Percentiles rank a stretch among this genome's conserved stretches.
Evolutionary conservation across 768 basidiomycete genomes (phyloP).

Genomic region (Kwoniella pini): DNA sequence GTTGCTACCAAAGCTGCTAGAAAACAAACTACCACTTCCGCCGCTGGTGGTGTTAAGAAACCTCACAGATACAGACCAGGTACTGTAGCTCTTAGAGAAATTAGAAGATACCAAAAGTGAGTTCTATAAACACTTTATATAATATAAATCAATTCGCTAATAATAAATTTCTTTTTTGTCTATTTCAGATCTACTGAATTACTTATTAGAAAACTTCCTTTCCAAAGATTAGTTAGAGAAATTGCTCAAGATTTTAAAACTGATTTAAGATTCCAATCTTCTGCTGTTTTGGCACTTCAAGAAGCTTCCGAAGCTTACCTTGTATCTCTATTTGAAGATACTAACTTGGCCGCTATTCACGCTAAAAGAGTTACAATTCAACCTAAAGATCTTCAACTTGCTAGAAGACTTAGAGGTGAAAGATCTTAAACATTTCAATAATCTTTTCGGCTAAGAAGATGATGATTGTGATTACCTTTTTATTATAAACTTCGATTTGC

Average conservation of each 20-base stretch:
- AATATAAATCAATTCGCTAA: background rate
- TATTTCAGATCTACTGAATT: constrained; percentile 59
- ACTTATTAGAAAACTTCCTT: constrained; percentile 61
- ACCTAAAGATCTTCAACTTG: constrained; percentile 59
- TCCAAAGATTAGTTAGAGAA: constrained; percentile 75
- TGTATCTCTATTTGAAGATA: constrained; percentile 62
- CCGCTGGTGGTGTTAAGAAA: constrained; percentile 73
- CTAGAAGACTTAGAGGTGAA: constrained; percentile 54
- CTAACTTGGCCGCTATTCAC: constrained; percentile 58
- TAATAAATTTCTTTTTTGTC: background rate
- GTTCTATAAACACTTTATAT: constrained; percentile 6
- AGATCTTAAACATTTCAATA: constrained; percentile 33
- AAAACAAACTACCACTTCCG: constrained; percentile 55
- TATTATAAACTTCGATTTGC: constrained; percentile 26
- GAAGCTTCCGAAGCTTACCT: constrained; percentile 68
- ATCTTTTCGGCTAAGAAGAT: no score
- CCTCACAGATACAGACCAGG: constrained; percentile 79
- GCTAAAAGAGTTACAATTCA: constrained; percentile 72
- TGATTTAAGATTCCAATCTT: constrained; percentile 68
- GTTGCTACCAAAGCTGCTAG: constrained; percentile 55
- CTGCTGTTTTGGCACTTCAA: constrained; percentile 61
- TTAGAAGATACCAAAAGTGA: constrained; percentile 58
- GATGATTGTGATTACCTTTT: no score
- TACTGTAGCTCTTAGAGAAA: constrained; percentile 76
- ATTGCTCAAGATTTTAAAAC: constrained; percentile 85